Evolutionary conservation across 2,329 filamentous ascomycete genomes (phyloP).

Genomic region (Penicillium hesseltinei): DNA sequence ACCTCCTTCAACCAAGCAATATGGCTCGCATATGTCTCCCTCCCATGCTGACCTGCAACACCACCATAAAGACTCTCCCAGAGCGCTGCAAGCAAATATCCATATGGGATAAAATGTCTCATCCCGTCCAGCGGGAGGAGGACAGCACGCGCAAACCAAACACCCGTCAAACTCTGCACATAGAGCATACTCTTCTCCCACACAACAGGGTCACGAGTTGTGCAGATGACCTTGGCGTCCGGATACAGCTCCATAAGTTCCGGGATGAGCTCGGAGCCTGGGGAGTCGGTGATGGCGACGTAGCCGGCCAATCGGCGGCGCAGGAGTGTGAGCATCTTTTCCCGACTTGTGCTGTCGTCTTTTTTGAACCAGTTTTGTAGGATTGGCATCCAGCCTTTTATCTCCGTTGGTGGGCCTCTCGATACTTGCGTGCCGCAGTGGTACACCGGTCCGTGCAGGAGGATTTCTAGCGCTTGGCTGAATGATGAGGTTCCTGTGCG

Average conservation of each 20-base stretch:
- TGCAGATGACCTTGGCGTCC: slow-evolving; percentile 49
- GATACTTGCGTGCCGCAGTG: slow-evolving; percentile 49
- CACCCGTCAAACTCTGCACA: slow-evolving; percentile 11
- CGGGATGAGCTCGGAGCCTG: slow-evolving; percentile 43
- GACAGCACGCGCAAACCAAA: slow-evolving; percentile 21
- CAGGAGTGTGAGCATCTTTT: slow-evolving; percentile 14
- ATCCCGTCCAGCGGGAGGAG: slow-evolving; percentile 28
- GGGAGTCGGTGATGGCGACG: slow-evolving; percentile 49
- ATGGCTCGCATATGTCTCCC: slow-evolving; percentile 22
- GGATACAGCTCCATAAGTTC: slow-evolving; percentile 52
- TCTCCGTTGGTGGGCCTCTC: slow-evolving; percentile 20
- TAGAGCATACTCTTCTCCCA: slow-evolving; percentile 28
- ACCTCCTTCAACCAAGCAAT: slow-evolving; percentile 26
- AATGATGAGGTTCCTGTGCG: slow-evolving; percentile 54
- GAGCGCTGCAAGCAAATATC: slow-evolving; percentile 14
- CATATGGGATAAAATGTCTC: slow-evolving; percentile 25
- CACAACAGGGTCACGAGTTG: slow-evolving; percentile 23
- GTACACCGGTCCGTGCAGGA: slow-evolving; percentile 51
- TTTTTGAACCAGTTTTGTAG: slow-evolving; percentile 15
- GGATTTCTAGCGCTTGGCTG: slow-evolving; percentile 47
- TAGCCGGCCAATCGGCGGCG: slow-evolving; percentile 39
- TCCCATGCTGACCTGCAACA: slow-evolving; percentile 5
- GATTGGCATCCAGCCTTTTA: slow-evolving; percentile 26
- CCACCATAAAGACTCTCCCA: slow-evolving; percentile 23
- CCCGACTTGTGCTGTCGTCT: background rate